Base-by-base conservation (phyloP, 768 basidiomycete genomes). In the Cubamyces lactineus region DNA sequence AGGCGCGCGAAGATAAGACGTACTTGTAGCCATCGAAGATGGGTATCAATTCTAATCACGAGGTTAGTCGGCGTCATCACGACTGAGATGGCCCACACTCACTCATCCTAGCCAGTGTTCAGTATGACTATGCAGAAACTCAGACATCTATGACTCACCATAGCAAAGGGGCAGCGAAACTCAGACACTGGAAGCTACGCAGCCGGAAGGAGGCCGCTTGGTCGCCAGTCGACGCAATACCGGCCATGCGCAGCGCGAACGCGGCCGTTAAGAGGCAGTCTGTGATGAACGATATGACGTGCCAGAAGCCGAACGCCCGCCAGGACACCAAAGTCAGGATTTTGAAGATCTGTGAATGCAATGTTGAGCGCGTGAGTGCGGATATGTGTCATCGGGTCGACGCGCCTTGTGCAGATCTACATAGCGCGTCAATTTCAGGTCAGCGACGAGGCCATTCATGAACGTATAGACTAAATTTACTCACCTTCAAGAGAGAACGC, bases 221-320 rank as follows among this genome's bases (percentile, higher is more conserved):
- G 3, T 70, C 76, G 21, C 69, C 76, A 3, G 73, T 63, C 4
- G 72, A 70, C 5, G 51, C 62, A 7, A 89, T 66, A 24, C 93
- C 86, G 5, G 78, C 72, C 1, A 95, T 67, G 34, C 96, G 90
- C 49, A 96, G 73, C 7, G 78, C 70, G 70, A 96, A 95, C 0
- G 94, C 94, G 1, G 85, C 69, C 2, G 90, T 68, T 7, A 98
- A 80, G 1, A 96, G 76, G 0, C 79, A 74, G 70, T 96, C 88
- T 9, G 92, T 96, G 15, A 88, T 68, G 59, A 92, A 79, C 13
- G 86, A 83, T 45, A 93, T 78, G 26, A 82, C 66, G 58, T 83
- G 85, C 93, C 92, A 94, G 71, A 93, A 94, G 16, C 84, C 84
- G 68, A 95, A 85, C 2, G 91, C 87, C n/a, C 86, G 83, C 82